Base-by-base conservation (phyloP, 164 flowering plant genomes). In the Macadamia integrifolia region DNA sequence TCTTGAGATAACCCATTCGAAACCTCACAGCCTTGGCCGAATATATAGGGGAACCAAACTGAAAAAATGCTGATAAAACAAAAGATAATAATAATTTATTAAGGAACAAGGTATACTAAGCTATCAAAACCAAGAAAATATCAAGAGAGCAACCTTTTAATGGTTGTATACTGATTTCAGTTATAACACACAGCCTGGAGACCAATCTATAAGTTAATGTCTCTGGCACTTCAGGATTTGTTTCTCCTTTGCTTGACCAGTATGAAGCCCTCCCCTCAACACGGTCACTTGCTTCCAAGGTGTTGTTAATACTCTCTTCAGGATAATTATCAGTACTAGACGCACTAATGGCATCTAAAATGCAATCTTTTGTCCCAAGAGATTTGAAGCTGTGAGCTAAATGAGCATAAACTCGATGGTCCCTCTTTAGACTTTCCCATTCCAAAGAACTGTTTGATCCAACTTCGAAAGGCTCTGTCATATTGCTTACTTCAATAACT, bases 261-360 rank as follows among this genome's bases (percentile, higher is more conserved):
- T 92, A 94, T 43, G 89, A 88, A 66, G 85, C 76, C 61, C 79
- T 69, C 17, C 43, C 31, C 14, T 14, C 80, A 60, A 85, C 67
- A 49, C 69, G 68, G 56, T 86, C 89, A 43, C 80, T 75, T 70
- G 87, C 81, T 40, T 79, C 78, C 69, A 94, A 71, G 28, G 99
- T 94, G 73, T 92, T 84, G 9, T 72, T 62, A 64, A 94, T 81
- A 69, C 87, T 82, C 72, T 92, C 97, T 55, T 66, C 76, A 0
- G 97, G 97, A 77, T 73, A 77, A 73, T 88, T 81, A 75, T 94
- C 99, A 15, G 99, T 94, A 80, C 97, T 94, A 28, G 99, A 90
- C 35, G 99, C 99, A 74, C 82, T 30, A n/a, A 91, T 71, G 48
- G 97, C 85, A 30, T 69, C 72, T 6, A 28, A 32, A 35, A 91